Conservation (phyloP, 2,329 filamentous ascomycete genomes). For the Huntiella abstrusa region DNA sequence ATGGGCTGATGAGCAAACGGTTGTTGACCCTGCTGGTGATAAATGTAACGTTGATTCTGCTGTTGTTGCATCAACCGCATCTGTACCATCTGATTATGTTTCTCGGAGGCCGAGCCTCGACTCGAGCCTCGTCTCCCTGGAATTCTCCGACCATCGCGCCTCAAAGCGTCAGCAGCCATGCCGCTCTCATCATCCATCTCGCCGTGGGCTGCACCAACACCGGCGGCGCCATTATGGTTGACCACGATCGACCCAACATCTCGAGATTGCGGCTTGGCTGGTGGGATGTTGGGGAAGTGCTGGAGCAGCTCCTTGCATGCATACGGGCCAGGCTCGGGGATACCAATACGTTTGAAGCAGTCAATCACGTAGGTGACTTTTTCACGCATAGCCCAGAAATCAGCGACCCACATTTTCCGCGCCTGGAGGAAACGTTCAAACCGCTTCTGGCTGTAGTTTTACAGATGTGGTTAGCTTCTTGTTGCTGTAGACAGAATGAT, state of each 20-base stretch:
- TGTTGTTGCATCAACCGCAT: slow-evolving; percentile 6
- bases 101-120: background rate
- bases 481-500: background rate
- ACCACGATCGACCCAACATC: slow-evolving; percentile 8
- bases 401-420: slow-evolving; percentile 25
- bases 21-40: background rate
- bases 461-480: background rate
- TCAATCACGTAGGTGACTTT: slow-evolving; percentile 9
- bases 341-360: slow-evolving; percentile 10
- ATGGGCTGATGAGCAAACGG: background rate
- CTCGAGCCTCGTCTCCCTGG: background rate
- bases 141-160: background rate
- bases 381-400: slow-evolving; percentile 11
- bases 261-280: slow-evolving; percentile 2
- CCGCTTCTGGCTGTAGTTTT: slow-evolving; percentile 38
- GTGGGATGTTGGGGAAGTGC: slow-evolving; percentile 5
- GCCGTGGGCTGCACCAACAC: background rate
- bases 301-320: slow-evolving; percentile 7
- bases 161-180: background rate
- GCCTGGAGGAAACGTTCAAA: slow-evolving; percentile 48
- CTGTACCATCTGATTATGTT: slow-evolving; percentile 3
- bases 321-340: slow-evolving; percentile 11
- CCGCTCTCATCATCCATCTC: background rate
- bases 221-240: background rate
- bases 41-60: background rate